Percentiles rank a stretch among this genome's conserved stretches.
phyloP scores from a whole-genome alignment of 2,329 filamentous ascomycete genomes.

The Cercospora sp. region DNA sequence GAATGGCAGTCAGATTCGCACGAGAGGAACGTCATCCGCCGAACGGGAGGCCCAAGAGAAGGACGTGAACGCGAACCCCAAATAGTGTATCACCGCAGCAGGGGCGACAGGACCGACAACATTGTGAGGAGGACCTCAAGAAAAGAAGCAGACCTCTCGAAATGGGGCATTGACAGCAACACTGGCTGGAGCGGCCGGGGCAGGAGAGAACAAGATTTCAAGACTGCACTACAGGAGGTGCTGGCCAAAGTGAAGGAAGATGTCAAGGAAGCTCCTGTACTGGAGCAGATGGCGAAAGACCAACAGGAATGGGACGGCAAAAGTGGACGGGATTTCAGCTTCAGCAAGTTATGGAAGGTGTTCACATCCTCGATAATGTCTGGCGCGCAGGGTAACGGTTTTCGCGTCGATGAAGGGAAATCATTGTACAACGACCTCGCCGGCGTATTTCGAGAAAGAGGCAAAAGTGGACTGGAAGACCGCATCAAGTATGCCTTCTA shows the following conservation, averaged over 20 bases:
- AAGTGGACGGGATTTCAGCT: slow-evolving; percentile 25
- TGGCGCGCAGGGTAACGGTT: slow-evolving; percentile 25
- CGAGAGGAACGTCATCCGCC: slow-evolving; percentile 3
- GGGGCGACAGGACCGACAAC: background rate
- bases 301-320: slow-evolving; percentile 29
- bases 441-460: slow-evolving; percentile 22
- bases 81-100: background rate
- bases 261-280: slow-evolving; percentile 37
- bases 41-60: background rate
- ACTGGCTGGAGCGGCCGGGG: background rate
- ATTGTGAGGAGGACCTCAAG: background rate
- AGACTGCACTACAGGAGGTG: slow-evolving; percentile 29
- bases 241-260: slow-evolving; percentile 33
- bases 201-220: slow-evolving; percentile 22
- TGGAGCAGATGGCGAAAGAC: slow-evolving; percentile 35
- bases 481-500: slow-evolving; percentile 67
- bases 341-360: slow-evolving; percentile 32
- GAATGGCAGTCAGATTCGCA: background rate
- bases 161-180: slow-evolving; percentile 15
- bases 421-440: slow-evolving; percentile 25
- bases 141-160: background rate
- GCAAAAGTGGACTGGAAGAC: slow-evolving; percentile 34
- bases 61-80: background rate
- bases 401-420: slow-evolving; percentile 1
- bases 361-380: slow-evolving; percentile 45